phyloP scores from a whole-genome alignment of 176 grass and related monocot genomes.

The Aechmea fasciata region DNA sequence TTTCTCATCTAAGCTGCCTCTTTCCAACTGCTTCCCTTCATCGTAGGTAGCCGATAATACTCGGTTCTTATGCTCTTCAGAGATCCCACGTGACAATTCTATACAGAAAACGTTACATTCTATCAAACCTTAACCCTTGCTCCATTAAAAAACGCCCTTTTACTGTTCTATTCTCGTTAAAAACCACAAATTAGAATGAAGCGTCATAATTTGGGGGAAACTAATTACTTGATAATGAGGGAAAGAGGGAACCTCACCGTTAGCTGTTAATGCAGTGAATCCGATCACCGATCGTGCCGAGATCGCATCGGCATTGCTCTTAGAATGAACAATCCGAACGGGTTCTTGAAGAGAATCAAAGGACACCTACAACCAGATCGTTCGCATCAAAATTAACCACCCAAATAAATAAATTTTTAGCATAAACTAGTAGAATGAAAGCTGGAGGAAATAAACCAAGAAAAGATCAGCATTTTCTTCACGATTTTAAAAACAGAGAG shows the following conservation, averaged over 20 bases:
- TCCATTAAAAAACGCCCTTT: not conserved
- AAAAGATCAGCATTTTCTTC: not conserved
- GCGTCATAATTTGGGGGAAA: not conserved
- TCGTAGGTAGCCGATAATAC: constrained; percentile 43
- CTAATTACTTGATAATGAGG: not conserved
- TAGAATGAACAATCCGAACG: constrained; percentile 6
- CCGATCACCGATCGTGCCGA: not conserved
- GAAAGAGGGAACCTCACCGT: not conserved
- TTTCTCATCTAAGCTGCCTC: constrained; percentile 14
- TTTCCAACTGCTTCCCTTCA: constrained; percentile 7
- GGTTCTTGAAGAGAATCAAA: constrained; percentile 18
- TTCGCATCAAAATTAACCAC: constrained; percentile 1
- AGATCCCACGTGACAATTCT: constrained; percentile 38
- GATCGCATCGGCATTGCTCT: constrained; percentile 10
- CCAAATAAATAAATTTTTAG: not conserved
- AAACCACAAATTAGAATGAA: no score
- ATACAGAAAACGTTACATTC: not conserved
- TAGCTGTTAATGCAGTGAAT: not conserved
- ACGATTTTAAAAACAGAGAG: not conserved
- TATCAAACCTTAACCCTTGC: not conserved
- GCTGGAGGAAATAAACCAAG: not conserved
- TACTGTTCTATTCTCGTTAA: not conserved
- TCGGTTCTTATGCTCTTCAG: constrained; percentile 60
- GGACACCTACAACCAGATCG: constrained; percentile 12
- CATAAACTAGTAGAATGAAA: not conserved